These are phyloP conservation scores for Tetrahymena elliotti DNA, from an alignment of 73 alveolate species.

Conservation along the genomic window DNA sequence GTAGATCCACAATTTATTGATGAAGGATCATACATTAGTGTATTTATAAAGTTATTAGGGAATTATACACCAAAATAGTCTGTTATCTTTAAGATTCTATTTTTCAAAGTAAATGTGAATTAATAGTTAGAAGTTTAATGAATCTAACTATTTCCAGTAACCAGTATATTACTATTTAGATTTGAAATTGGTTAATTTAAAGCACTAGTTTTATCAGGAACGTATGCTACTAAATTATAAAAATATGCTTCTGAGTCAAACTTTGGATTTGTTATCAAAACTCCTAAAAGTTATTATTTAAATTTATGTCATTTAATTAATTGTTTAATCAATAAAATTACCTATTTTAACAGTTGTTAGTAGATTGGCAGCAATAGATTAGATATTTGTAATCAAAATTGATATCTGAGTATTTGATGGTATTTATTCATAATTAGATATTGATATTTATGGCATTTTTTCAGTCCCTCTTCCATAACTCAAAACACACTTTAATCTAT, in stretches of 20 bases:
- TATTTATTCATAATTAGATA: background rate
- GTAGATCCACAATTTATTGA: background rate
- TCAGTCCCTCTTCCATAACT: background rate
- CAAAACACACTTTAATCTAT: background rate
- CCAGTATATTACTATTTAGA: background rate
- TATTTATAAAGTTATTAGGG: background rate
- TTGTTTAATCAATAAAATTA: background rate
- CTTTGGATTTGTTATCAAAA: background rate
- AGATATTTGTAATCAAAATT: background rate
- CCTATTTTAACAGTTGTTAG: background rate
- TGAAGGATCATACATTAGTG: background rate
- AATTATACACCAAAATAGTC: background rate
- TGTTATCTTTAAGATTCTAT: background rate
- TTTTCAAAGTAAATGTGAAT: background rate
- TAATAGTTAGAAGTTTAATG: background rate
- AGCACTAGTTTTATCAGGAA: background rate
- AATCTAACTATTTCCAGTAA: background rate
- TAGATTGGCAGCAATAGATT: background rate
- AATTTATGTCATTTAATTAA: background rate
- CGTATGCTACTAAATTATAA: background rate
- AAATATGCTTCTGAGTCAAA: background rate
- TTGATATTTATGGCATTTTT: background rate
- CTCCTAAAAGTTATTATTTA: background rate
- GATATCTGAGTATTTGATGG: background rate
- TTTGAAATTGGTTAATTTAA: background rate